These are phyloP conservation scores for Rhizoctonia solani DNA, from an alignment of 1,284 basidiomycete species.

Conservation along the genomic window DNA sequence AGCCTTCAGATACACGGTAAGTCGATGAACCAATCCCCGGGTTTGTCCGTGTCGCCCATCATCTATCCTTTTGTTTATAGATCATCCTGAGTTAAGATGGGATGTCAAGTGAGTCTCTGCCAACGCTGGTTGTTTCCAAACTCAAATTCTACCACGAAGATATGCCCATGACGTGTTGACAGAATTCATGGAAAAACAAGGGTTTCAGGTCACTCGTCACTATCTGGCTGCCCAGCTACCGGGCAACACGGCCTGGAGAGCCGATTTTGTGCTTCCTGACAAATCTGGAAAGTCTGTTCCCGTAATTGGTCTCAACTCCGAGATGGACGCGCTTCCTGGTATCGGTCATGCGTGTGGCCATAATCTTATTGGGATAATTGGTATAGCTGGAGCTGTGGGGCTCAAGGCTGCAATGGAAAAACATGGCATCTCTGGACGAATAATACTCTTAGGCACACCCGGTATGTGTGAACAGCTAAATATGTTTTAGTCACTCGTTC, in stretches of 20 bases:
- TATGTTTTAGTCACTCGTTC: neutral
- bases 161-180: conserved; percentile 63
- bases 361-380: conserved; percentile 82
- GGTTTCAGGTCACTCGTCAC: conserved; percentile 62
- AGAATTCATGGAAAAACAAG: conserved; percentile 57
- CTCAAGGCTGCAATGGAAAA: conserved; percentile 68
- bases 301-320: conserved; percentile 73
- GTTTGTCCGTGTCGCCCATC: too few species aligned
- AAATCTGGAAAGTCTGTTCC: conserved; percentile 56
- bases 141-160: conserved; percentile 45
- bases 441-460: conserved; percentile 84
- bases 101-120: conserved; percentile 54
- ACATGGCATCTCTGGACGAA: conserved; percentile 67
- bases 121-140: neutral
- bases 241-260: conserved; percentile 69
- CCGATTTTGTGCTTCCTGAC: conserved; percentile 58
- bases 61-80: conserved; percentile 44
- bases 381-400: conserved; percentile 75
- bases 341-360: conserved; percentile 83
- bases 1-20: conserved; percentile 72
- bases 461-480: conserved; percentile 49
- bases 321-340: conserved; percentile 69
- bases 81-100: conserved; percentile 60
- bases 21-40: conserved; percentile 29
- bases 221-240: conserved; percentile 59